Conservation (phyloP, 257 asterid genomes). For the Linaria vulgaris region DNA sequence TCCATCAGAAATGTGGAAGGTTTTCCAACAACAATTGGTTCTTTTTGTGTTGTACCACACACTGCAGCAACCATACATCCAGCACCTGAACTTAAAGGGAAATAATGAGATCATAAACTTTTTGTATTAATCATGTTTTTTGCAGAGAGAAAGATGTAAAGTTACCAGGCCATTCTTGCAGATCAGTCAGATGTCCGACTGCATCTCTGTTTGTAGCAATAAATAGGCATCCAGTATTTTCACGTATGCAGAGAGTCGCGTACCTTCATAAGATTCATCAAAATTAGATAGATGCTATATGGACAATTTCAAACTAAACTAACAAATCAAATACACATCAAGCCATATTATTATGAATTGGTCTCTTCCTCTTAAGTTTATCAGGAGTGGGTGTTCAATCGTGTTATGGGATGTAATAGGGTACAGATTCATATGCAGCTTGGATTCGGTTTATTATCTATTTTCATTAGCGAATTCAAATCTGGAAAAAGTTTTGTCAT, state of each 20-base stretch:
- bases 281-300: conserved; percentile 3
- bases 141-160: conserved; percentile 2
- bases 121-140: not conserved
- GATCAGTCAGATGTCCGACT: conserved; percentile 77
- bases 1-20: conserved; percentile 96
- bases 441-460: not conserved
- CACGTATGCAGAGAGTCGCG: conserved; percentile 92
- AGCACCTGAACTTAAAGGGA: conserved; percentile 59
- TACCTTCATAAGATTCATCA: conserved; percentile 45
- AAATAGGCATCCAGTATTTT: conserved; percentile 93
- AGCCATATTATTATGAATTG: not conserved
- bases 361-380: not conserved
- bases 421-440: not conserved
- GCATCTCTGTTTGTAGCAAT: conserved; percentile 90
- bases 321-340: conserved; percentile 1
- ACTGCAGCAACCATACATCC: conserved; percentile 98
- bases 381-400: not conserved
- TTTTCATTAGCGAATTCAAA: not conserved
- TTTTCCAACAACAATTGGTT: conserved; percentile 86
- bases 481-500: not conserved
- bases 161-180: conserved; percentile 92
- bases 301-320: not conserved
- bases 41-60: conserved; percentile 79
- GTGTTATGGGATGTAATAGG: not conserved
- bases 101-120: not conserved